Conservation (phyloP, 1,284 basidiomycete genomes). For the Puccinia coronata region DNA sequence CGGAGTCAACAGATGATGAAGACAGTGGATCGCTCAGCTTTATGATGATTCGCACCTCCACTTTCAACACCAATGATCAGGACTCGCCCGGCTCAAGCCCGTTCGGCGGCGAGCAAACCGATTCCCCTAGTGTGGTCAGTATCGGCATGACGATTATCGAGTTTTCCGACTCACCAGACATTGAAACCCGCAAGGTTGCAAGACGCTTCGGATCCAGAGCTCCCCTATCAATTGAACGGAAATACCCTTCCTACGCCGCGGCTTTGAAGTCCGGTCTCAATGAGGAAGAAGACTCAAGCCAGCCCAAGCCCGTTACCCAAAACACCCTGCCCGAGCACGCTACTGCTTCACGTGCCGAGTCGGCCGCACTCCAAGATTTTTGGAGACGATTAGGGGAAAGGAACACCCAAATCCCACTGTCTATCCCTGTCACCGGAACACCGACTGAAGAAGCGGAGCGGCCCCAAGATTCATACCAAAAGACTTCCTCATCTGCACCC, state of each 20-base stretch:
- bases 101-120: not conserved
- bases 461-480: not conserved
- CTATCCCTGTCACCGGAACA: not conserved
- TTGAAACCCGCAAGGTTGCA: not conserved
- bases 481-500: not conserved
- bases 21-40: not conserved
- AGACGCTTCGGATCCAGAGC: slow-evolving; percentile 7
- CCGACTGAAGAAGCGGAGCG: not conserved
- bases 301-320: not conserved
- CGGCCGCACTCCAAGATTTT: not conserved
- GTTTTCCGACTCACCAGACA: not conserved
- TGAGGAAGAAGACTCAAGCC: not conserved
- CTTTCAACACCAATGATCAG: not conserved
- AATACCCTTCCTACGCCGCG: not conserved
- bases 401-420: not conserved
- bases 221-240: not conserved
- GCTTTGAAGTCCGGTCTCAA: no score
- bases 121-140: slow-evolving; percentile 7
- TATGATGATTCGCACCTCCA: slow-evolving; percentile 14
- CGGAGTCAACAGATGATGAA: no score
- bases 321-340: not conserved
- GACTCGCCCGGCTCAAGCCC: not conserved
- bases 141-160: slow-evolving; percentile 15
- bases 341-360: not conserved
- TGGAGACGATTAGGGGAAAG: not conserved